A percentile compares a stretch with the other conserved stretches of the same genome.
Conservation (phyloP, 129 eudicot species). For the Heracleum sosnowskyi region DNA sequence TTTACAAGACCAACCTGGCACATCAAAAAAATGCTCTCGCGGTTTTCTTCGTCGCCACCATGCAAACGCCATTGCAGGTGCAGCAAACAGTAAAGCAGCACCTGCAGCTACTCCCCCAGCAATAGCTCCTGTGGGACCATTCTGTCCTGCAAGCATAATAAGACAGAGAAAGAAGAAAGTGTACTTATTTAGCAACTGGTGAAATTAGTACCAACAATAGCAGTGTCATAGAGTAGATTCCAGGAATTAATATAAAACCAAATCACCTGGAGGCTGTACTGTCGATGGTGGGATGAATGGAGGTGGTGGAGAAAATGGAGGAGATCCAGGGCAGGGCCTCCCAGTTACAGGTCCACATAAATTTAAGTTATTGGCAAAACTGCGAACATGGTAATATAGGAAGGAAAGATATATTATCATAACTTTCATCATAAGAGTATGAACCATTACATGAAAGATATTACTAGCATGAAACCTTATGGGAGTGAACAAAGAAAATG, state of each 20-base stretch:
- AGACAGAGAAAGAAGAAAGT: background rate
- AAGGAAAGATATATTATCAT: background rate
- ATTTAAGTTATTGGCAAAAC: constrained; percentile 53
- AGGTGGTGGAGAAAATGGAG: constrained; percentile 71
- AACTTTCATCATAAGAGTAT: too few relatives aligned
- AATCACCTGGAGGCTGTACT: constrained; percentile 34
- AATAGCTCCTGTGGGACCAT: constrained; percentile 19
- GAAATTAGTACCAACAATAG: background rate
- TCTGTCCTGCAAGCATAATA: background rate
- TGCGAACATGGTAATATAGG: constrained; percentile 8
- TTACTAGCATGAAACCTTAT: constrained; percentile 16
- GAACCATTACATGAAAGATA: background rate
- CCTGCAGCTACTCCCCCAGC: constrained; percentile 17
- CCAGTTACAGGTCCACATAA: constrained; percentile 66
- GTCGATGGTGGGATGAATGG: constrained; percentile 51
- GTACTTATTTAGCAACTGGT: background rate
- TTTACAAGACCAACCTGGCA: constrained; percentile 8
- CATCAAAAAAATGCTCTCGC: constrained; percentile 11
- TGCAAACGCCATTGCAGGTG: constrained; percentile 19
- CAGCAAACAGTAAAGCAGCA: constrained; percentile 21
- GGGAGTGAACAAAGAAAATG: constrained; percentile 22
- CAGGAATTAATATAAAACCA: background rate
- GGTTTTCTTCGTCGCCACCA: constrained; percentile 20
- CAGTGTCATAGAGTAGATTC: background rate
- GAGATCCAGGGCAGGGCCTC: constrained; percentile 64